Base-by-base conservation (phyloP, 2,329 filamentous ascomycete species). In the Leptographium lundbergii region DNA sequence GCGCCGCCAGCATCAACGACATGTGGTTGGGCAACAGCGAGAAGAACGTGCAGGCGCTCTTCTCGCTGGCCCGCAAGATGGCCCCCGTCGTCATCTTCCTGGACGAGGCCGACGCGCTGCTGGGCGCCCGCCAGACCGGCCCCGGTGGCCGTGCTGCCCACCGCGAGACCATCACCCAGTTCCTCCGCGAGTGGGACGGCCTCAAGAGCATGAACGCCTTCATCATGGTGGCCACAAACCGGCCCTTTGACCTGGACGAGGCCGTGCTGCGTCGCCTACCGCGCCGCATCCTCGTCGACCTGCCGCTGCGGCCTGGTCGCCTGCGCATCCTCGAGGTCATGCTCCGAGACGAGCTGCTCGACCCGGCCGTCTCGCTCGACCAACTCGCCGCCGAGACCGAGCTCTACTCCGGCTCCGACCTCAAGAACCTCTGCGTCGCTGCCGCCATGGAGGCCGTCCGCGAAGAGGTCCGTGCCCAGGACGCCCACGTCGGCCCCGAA, bases 161-260 rank as follows among this genome's bases (percentile, higher is more conserved):
- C 65, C 84, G 91, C 56, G 92, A 96, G 70, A 86, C 94, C 58
- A 91, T 97, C 71, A 99, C 96, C 68, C 92, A 99, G 72, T 97
- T 97, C 71, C 76, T 99, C 56, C 87, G 91, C 58, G 92, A 97
- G 70, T 97, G 92, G 94, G 94, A 97, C 66, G 94, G 94, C 13
- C 86, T 97, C 77, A 77, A 27, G 14, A 56, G 36, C 54, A 48
- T 85, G 54, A 88, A 87, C 22, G 90, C 92, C 3, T 97, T 99
- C 70, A 92, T 99, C 71, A 96, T 99, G 91, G 91, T 97, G 0
- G 92, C 94, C 32, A 97, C 91, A 10, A 97, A 99, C 71, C 81
- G 92, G 11, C 94, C 94, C 0, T 96, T 95, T 67, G 94, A 97
- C 67, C 81, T 99, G 1, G 94, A 99, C 67, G 89, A 94, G 66